A percentile compares a stretch with the other conserved stretches of the same genome.
Conservation (phyloP, 2,329 filamentous ascomycete species). For the Pseudogymnoascus sp. region DNA sequence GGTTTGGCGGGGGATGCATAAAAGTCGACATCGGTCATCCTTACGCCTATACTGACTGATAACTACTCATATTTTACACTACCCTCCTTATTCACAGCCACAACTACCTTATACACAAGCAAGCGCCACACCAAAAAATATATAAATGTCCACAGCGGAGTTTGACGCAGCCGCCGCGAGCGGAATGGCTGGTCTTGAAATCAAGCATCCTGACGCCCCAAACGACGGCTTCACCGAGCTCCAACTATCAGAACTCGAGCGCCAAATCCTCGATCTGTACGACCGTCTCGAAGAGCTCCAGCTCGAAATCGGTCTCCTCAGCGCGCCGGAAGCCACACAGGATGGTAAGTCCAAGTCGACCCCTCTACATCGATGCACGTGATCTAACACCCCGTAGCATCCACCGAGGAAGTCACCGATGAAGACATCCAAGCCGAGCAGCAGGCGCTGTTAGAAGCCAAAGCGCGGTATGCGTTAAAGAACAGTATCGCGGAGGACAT, state of each 20-base stretch:
- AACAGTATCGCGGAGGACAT: conserved; percentile 63
- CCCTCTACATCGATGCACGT: background rate
- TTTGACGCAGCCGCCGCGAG: background rate
- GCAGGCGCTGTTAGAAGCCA: conserved; percentile 57
- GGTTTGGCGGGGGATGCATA: background rate
- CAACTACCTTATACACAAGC: background rate
- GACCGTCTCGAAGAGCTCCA: conserved; percentile 64
- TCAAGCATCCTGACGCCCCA: background rate
- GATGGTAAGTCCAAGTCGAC: conserved; percentile 21
- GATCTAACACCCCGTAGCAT: conserved; percentile 8
- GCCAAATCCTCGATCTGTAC: conserved; percentile 60
- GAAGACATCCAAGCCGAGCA: conserved; percentile 53
- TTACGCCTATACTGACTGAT: background rate
- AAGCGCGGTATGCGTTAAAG: conserved; percentile 61
- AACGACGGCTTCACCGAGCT: conserved; percentile 28
- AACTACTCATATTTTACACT: background rate
- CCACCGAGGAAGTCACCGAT: conserved; percentile 34
- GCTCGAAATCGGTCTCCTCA: conserved; percentile 62
- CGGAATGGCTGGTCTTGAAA: conserved; percentile 2
- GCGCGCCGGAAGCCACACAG: conserved; percentile 32
- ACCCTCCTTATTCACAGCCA: background rate
- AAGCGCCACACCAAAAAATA: background rate
- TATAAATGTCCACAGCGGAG: conserved; percentile 4
- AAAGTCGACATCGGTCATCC: background rate
- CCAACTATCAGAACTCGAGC: conserved; percentile 59